Base-by-base conservation (phyloP, 306 rosid genomes). In the Dalbergia cochinchinensis region DNA sequence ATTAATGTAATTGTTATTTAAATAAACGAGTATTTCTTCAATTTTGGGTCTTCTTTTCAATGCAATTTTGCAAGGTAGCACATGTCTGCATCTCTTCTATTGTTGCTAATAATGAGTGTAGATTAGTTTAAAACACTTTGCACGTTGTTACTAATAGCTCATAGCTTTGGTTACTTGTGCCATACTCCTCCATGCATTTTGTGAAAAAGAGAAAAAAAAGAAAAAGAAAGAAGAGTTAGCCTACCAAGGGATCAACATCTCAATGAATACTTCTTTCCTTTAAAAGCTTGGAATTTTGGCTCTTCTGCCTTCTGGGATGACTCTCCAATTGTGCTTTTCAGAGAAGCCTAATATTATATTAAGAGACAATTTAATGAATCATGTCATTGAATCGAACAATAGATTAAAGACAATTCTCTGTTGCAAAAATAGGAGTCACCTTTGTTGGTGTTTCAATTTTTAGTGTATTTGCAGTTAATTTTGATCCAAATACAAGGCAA, bases 241-340 rank as follows among this genome's bases (percentile, higher is more conserved):
- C 76, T 48, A 18, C 14, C 22, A 65, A 51, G 12, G 12, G 19
- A 70, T 88, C 76, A 87, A 41, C 74, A 53, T 44, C 6, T 87
- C 47, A 89, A 65, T 18, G 90, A 84, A 60, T 89, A 87, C 85
- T 85, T 89, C 77, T 85, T 89, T 85, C 90, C 91, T 0, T 91
- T 75, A 74, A 91, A 91, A 69, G 91, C 88, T 87, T 85, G 78
- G 59, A 89, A 88, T 47, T 85, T 80, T 51, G 88, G 71, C 58
- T 83, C 73, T 71, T 85, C 85, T 14, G 3, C 19, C 78, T 75
- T 83, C 73, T 69, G 44, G 53, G 86, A 15, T 14, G 81, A 66
- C 62, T 82, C 85, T 82, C 82, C 77, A 71, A 42, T 81, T 59
- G 39, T 66, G 16, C 14, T 85, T 22, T 77, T 57, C 7, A 15